phyloP scores from a whole-genome alignment of 2,329 filamentous ascomycete genomes.

The Hymenoscyphus linearis region DNA sequence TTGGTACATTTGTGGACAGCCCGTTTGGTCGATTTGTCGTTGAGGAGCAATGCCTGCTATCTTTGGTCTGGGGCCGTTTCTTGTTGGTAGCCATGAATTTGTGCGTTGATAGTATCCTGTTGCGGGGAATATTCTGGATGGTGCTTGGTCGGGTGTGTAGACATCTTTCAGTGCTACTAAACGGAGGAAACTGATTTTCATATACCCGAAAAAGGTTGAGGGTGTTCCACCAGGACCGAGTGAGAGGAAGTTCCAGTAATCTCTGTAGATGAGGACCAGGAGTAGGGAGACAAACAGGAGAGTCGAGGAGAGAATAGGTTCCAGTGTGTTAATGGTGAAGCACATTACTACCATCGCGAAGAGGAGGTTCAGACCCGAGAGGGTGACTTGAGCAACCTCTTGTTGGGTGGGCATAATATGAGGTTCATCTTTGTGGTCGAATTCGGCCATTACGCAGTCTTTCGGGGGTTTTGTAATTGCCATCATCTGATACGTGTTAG shows the following conservation, averaged over 20 bases:
- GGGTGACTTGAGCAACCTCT: slow-evolving; percentile 26
- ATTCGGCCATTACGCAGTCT: slow-evolving; percentile 15
- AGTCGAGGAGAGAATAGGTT: slow-evolving; percentile 42
- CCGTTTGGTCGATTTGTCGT: slow-evolving; percentile 67
- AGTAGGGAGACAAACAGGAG: slow-evolving; percentile 46
- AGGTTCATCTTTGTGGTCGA: slow-evolving; percentile 16
- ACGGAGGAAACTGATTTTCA: slow-evolving; percentile 66
- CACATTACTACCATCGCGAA: slow-evolving; percentile 50
- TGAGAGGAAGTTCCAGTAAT: slow-evolving; percentile 70
- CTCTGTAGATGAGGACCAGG: slow-evolving; percentile 51
- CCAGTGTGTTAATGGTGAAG: slow-evolving; percentile 46
- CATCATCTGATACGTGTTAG: slow-evolving; percentile 34
- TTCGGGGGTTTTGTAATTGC: slow-evolving; percentile 11
- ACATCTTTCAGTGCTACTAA: slow-evolving; percentile 68
- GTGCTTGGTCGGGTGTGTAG: slow-evolving; percentile 52
- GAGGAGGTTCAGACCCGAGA: slow-evolving; percentile 26
- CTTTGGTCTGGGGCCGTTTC: slow-evolving; percentile 57
- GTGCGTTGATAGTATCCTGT: slow-evolving; percentile 50
- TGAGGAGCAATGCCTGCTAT: slow-evolving; percentile 78
- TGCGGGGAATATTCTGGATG: slow-evolving; percentile 45
- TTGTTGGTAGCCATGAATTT: slow-evolving; percentile 48
- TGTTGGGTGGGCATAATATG: slow-evolving; percentile 24
- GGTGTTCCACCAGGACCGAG: slow-evolving; percentile 79
- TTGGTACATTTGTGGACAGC: slow-evolving; percentile 48
- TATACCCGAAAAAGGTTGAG: slow-evolving; percentile 65